Evolutionary conservation across 371 early-diverging fungal genomes (phyloP), one percentile per base, ranked within the genome.

Genomic region (Haplosporangium sp.): DNA sequence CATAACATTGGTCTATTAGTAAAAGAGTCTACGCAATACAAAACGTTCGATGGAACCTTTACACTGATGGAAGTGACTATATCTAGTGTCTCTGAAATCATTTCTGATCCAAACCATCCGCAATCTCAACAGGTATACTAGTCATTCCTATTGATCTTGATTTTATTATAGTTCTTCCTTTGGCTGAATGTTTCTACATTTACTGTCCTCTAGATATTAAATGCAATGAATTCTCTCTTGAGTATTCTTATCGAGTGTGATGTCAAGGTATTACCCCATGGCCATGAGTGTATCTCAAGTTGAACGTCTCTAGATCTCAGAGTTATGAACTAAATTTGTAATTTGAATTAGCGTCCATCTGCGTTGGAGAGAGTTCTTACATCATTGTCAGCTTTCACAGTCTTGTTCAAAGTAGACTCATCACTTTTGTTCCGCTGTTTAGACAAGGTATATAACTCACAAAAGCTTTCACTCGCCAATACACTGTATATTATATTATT

Each of bases 401-500:
- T 77, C 13, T 65, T 77, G 77, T 65, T 83, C 66, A 77, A 71
- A 37, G 3, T 70, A 56, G 66, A 77, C 17, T 69, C 83, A 5
- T 53, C 71, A 4, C 63, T 68, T 17, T 53, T 88, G 17, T 73
- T 84, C 59, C 74, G 66, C 10, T 82, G 83, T 55, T 50, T 88
- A 60, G 77, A 86, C 45, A 87, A 86, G 83, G 87, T 86, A 61
- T 9, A 20, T 19, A 6, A 11, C 4, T 53, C 13, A 27, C 27
- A 7, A n/a, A n/a, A 15, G n/a, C 15, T n/a, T 50, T 7, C 2
- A 50, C 34, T 4, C 19, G n/a, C 9, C n/a, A 57, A 3, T 13
- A 3, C 11, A 57, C 15, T 35, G 8, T 57, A 34, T 2, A 3
- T 8, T 56, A 35, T 34, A 2, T 10, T 10, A 37, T 34, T 10